Evolutionary conservation across 2,329 filamentous ascomycete species (phyloP).

Genomic region (Diaporthe caulivora): DNA sequence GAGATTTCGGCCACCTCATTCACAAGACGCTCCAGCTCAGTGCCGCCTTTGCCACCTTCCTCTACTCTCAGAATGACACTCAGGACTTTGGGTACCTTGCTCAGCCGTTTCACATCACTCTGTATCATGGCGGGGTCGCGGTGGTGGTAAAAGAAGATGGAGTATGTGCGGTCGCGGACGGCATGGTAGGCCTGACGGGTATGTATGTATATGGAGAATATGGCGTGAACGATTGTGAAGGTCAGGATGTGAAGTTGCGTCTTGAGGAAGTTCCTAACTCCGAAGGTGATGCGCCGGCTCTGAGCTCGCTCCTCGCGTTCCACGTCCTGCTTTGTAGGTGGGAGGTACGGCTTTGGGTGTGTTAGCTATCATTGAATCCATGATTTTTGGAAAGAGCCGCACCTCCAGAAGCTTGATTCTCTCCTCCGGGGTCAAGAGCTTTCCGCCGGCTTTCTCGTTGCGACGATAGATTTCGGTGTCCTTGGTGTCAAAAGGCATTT

Average conservation of each 20-base stretch:
- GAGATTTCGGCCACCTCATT: constrained; percentile 92
- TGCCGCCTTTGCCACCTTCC: constrained; percentile 74
- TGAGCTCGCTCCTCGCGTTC: constrained; percentile 43
- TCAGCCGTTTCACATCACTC: constrained; percentile 82
- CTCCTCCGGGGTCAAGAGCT: constrained; percentile 56
- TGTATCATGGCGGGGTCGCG: constrained; percentile 93
- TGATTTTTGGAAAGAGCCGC: constrained; percentile 31
- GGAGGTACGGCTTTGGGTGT: constrained; percentile 51
- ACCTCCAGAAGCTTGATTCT: constrained; percentile 61
- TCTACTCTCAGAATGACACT: constrained; percentile 87
- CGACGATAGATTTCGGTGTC: constrained; percentile 58
- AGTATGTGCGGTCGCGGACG: constrained; percentile 81
- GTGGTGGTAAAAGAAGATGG: constrained; percentile 94
- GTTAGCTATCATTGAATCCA: constrained; percentile 43
- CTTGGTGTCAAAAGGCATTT: constrained; percentile 52
- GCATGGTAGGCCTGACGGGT: constrained; percentile 84
- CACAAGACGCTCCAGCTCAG: constrained; percentile 85
- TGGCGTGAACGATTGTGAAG: constrained; percentile 78
- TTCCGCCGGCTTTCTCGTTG: constrained; percentile 58
- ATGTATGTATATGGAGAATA: constrained; percentile 92
- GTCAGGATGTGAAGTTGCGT: constrained; percentile 74
- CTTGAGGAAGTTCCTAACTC: constrained; percentile 72
- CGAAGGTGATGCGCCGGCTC: constrained; percentile 51
- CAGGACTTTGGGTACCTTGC: constrained; percentile 83
- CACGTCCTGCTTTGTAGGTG: constrained; percentile 50